phyloP scores from a whole-genome alignment of 2,329 filamentous ascomycete genomes.

The Dactylellina cionopaga region DNA sequence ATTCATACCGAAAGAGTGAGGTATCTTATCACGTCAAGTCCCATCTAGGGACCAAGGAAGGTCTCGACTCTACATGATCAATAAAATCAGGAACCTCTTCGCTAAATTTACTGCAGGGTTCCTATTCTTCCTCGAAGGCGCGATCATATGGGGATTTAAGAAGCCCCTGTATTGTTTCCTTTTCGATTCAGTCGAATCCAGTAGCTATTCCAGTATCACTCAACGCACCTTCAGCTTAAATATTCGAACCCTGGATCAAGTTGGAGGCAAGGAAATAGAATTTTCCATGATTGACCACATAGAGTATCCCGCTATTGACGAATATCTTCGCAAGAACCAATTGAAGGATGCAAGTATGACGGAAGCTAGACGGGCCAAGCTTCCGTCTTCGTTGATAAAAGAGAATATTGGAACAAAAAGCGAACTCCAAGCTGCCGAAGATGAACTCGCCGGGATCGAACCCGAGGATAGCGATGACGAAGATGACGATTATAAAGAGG shows the following conservation, averaged over 20 bases:
- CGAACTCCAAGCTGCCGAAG: slow-evolving; percentile 41
- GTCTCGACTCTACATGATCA: slow-evolving; percentile 22
- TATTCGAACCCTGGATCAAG: slow-evolving; percentile 65
- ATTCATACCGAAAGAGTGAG: slow-evolving; percentile 62
- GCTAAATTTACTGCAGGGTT: slow-evolving; percentile 61
- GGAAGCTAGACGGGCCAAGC: slow-evolving; percentile 73
- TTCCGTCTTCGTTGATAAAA: slow-evolving; percentile 55
- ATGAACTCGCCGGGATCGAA: slow-evolving; percentile 40
- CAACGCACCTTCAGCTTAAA: slow-evolving; percentile 76
- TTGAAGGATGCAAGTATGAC: slow-evolving; percentile 76
- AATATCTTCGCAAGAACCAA: slow-evolving; percentile 70
- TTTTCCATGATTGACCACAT: slow-evolving; percentile 77
- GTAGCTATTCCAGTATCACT: slow-evolving; percentile 75
- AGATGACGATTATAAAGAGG: slow-evolving; percentile 39
- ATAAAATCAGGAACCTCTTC: background rate
- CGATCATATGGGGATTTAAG: slow-evolving; percentile 76
- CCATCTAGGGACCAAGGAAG: slow-evolving; percentile 75
- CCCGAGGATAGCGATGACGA: slow-evolving; percentile 25
- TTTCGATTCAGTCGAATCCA: slow-evolving; percentile 69
- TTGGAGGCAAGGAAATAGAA: slow-evolving; percentile 68
- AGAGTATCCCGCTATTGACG: slow-evolving; percentile 72
- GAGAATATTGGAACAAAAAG: slow-evolving; percentile 41
- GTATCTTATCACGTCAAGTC: slow-evolving; percentile 73
- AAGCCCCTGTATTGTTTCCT: slow-evolving; percentile 74
- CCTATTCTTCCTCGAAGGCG: slow-evolving; percentile 73